Percentiles rank a stretch among this genome's conserved stretches.
Conservation (phyloP, 164 flowering plant genomes). For the Macadamia tetraphylla region DNA sequence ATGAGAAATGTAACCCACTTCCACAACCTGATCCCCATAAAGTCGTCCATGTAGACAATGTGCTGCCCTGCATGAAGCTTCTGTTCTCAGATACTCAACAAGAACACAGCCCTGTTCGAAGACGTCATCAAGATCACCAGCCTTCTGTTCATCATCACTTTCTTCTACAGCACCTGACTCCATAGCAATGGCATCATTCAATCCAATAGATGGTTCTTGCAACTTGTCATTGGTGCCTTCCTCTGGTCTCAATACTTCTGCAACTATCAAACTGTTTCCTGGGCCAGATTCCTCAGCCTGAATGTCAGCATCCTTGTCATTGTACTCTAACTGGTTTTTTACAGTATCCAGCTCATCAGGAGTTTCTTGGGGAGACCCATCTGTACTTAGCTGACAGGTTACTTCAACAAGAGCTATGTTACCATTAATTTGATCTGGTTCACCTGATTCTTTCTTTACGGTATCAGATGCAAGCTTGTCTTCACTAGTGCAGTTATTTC, state of each 20-base stretch:
- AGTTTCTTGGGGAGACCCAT: slow-evolving; percentile 8
- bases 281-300: slow-evolving; percentile 5
- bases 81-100: slow-evolving; percentile 70
- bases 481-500: slow-evolving; percentile 11
- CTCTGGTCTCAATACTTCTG: slow-evolving; percentile 12
- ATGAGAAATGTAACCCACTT: slow-evolving; percentile 48
- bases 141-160: slow-evolving; percentile 13
- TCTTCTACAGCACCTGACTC: slow-evolving; percentile 16
- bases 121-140: slow-evolving; percentile 7
- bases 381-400: not conserved
- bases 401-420: slow-evolving; percentile 14
- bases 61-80: slow-evolving; percentile 74
- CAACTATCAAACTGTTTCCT: slow-evolving; percentile 12
- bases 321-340: slow-evolving; percentile 1
- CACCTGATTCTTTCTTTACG: slow-evolving; percentile 18
- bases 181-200: slow-evolving; percentile 2
- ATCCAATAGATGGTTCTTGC: slow-evolving; percentile 9
- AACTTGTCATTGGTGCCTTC: slow-evolving; percentile 1
- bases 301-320: slow-evolving; percentile 11
- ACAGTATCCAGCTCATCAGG: slow-evolving; percentile 8
- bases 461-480: slow-evolving; percentile 16
- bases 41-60: slow-evolving; percentile 75
- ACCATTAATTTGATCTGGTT: slow-evolving; percentile 12
- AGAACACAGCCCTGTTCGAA: slow-evolving; percentile 65
- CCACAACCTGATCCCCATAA: slow-evolving; percentile 53